Conservation (phyloP, 495 filamentous ascomycete genomes). For the Xylaria longipes region DNA sequence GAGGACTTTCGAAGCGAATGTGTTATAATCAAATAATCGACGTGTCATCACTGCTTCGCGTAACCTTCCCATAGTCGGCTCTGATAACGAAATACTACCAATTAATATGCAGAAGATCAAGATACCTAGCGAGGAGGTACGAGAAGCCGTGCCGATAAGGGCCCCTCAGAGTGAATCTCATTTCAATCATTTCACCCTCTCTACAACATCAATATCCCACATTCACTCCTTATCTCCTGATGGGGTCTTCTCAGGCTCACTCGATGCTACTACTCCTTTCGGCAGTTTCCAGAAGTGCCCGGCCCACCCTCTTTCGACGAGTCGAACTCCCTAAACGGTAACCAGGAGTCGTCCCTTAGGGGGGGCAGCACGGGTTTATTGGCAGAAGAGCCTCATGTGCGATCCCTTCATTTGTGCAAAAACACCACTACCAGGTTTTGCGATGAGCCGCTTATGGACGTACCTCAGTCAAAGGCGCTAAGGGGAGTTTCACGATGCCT, state of each 20-base stretch:
- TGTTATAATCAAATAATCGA: neutral
- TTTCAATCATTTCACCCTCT: neutral
- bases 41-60: neutral
- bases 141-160: neutral
- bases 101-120: neutral
- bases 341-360: neutral
- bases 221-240: neutral
- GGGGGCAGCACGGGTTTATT: neutral
- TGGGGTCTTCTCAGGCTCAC: neutral
- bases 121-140: neutral
- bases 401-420: conserved; percentile 3
- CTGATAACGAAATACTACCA: neutral
- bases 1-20: neutral
- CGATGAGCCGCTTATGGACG: neutral
- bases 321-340: neutral
- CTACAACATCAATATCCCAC: neutral
- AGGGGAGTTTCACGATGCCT: conserved; percentile 36
- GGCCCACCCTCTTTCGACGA: neutral
- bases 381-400: neutral
- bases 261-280: neutral
- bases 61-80: no score
- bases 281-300: neutral
- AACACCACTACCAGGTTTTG: conserved; percentile 5
- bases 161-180: neutral
- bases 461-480: neutral